phyloP scores from a whole-genome alignment of 345 rosid genomes.

The Barbarea vulgaris region DNA sequence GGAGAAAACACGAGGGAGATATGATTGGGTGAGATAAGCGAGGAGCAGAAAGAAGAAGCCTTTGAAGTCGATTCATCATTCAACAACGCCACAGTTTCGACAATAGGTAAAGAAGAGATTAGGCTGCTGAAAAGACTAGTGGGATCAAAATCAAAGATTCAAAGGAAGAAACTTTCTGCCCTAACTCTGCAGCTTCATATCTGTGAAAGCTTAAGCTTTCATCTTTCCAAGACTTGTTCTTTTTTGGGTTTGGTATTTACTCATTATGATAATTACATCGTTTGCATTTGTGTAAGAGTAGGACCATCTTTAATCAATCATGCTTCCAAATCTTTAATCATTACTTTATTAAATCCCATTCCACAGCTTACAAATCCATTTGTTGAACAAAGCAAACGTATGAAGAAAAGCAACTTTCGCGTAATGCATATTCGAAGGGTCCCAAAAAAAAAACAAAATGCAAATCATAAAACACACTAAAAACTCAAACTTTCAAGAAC shows the following conservation, averaged over 20 bases:
- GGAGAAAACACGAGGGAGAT: background rate
- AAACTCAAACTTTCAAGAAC: background rate
- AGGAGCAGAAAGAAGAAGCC: conserved; percentile 7
- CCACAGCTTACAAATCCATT: background rate
- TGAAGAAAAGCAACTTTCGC: background rate
- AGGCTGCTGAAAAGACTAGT: background rate
- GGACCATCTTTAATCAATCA: background rate
- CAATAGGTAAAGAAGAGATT: background rate
- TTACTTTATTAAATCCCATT: background rate
- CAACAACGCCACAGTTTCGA: background rate
- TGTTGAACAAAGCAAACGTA: background rate
- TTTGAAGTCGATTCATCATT: conserved; percentile 1
- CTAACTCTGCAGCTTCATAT: background rate
- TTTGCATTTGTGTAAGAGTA: background rate
- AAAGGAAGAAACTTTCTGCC: background rate
- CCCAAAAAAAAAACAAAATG: background rate
- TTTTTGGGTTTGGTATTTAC: background rate
- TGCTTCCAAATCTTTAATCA: background rate
- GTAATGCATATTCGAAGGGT: background rate
- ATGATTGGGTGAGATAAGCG: background rate
- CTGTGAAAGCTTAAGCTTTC: background rate
- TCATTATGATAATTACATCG: background rate
- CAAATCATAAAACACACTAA: conserved; percentile 23
- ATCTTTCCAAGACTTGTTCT: background rate
- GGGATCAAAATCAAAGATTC: background rate